A percentile compares a stretch with the other conserved stretches of the same genome.
These are phyloP conservation scores for Hyaloscypha bicolor DNA, from an alignment of 495 filamentous ascomycete species.

Conservation along the genomic window DNA sequence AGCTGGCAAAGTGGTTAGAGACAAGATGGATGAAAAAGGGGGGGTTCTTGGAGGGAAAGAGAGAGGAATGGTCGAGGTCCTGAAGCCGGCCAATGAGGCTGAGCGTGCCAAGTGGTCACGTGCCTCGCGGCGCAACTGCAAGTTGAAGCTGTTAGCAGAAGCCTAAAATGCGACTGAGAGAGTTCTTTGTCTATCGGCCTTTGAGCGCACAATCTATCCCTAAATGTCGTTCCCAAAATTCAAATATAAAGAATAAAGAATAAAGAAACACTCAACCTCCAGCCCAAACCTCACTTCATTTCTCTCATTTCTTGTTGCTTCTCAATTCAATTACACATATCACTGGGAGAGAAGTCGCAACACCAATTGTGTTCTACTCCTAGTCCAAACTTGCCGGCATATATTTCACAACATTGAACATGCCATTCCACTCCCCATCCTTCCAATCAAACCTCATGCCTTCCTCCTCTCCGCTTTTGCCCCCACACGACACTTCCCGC, in stretches of 20 bases:
- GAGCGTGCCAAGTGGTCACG: neutral
- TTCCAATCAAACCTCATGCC: neutral
- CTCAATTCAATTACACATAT: neutral
- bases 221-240: neutral
- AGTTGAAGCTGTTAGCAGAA: neutral
- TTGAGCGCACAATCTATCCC: neutral
- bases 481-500: neutral
- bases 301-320: neutral
- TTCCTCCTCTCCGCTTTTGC: neutral
- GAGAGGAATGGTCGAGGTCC: conserved; percentile 29
- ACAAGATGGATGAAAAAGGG: conserved; percentile 57
- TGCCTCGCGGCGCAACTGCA: neutral
- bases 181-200: neutral
- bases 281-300: neutral
- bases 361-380: neutral
- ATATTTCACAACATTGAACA: neutral
- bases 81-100: neutral
- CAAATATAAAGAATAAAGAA: neutral
- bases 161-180: neutral
- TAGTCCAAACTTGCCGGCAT: neutral
- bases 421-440: conserved; percentile 1
- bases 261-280: neutral
- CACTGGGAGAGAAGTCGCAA: too few relatives aligned
- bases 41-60: conserved; percentile 48
- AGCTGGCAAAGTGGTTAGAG: conserved; percentile 55